These are phyloP conservation scores for Oryza meridionalis DNA, from an alignment of 176 grass and related monocot genomes.

Conservation along the genomic window DNA sequence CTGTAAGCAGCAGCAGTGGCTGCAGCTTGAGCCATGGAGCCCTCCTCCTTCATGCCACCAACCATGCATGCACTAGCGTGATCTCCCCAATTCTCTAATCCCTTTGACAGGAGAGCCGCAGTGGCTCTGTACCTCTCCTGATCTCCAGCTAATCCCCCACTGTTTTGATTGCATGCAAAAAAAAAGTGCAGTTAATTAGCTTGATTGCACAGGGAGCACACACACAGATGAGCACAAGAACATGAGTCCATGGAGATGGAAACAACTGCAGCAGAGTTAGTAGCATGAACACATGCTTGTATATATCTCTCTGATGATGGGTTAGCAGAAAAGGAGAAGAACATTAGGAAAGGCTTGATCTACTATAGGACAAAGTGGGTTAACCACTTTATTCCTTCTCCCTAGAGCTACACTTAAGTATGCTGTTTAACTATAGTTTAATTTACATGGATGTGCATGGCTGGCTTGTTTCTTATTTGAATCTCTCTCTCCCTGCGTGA, in stretches of 20 bases:
- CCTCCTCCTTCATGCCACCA: constrained; percentile 48
- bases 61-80: constrained; percentile 40
- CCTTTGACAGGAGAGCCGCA: constrained; percentile 57
- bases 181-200: not conserved
- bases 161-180: constrained; percentile 14
- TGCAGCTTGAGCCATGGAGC: constrained; percentile 38
- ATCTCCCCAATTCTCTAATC: constrained; percentile 63
- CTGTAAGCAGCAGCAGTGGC: constrained; percentile 37
- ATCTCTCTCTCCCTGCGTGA: not conserved
- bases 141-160: constrained; percentile 61
- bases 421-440: constrained; percentile 29
- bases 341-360: constrained; percentile 41
- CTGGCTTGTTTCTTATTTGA: not conserved
- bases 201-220: constrained; percentile 20
- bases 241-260: constrained; percentile 47
- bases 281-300: constrained; percentile 36
- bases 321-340: constrained; percentile 35
- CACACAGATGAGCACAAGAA: constrained; percentile 30
- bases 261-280: constrained; percentile 43
- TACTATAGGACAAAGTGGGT: constrained; percentile 52
- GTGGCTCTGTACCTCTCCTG: constrained; percentile 55
- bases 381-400: constrained; percentile 54
- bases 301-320: constrained; percentile 20
- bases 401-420: constrained; percentile 38
- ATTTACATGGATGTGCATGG: constrained; percentile 20